Evolutionary conservation across 495 filamentous ascomycete genomes (phyloP), one percentile per base, ranked within the genome.

Genomic region (Talaromyces stipitatus): DNA sequence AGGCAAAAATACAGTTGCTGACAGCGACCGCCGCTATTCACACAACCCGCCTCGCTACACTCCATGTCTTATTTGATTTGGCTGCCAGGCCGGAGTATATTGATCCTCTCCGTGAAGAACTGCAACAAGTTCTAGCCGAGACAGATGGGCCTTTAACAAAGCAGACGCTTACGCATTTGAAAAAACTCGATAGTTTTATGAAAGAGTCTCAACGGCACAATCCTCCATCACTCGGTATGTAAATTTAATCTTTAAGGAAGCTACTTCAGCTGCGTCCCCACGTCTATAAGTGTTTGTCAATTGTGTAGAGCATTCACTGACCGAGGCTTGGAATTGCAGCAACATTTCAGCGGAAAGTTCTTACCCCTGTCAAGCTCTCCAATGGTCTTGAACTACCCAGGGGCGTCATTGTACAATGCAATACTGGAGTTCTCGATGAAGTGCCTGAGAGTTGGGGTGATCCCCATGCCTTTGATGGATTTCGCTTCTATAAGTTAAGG

Each of bases 161-260:
- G 43, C 32, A 45, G 18, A 58, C 45, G 3, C 58, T 73, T 12
- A 33, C 54, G 2, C 48, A 54, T 0, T 65, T 65, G 55, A 28
- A 33, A 28, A 53, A 53, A 33, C 24, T 80, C 67, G 77, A 80
- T 53, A 75, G 71, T 62, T 72, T 78, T 51, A 58, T 80, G 63
- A 78, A 74, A 56, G 77, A 80, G 56, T 70, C 69, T 14, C 72
- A 75, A 51, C 50, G 77, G 29, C 9, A 73, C 22, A 64, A 65
- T 7, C 73, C 75, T 0, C 63, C 69, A n/a, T 62, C 66, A 22
- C 47, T 64, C 53, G 54, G 76, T 78, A 69, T 58, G 71, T 66
- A 16, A 3, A 16, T 58, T 8, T 41, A 72, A 72, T 65, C 36
- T 65, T 66, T n/a, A n/a, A n/a, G n/a, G n/a, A n/a, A n/a, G n/a